These are phyloP conservation scores for Brasilioporus rufonigricans DNA, from an alignment of 768 basidiomycete genomes.

Conservation along the genomic window DNA sequence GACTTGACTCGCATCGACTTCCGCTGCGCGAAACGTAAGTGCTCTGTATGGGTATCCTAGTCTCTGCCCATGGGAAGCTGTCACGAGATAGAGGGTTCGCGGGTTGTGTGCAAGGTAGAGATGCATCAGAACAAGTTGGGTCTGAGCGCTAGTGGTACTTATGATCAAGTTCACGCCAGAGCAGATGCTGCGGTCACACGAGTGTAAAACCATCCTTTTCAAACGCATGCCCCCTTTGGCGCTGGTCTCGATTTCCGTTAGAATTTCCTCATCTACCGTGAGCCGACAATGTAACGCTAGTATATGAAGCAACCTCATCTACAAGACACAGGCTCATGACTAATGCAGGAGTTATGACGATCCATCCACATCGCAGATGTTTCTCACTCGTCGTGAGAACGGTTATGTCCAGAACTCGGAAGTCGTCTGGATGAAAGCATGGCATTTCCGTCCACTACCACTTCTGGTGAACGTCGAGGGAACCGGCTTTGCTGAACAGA, in stretches of 20 bases:
- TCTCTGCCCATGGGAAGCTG: conserved; percentile 63
- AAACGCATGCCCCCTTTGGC: too few relatives aligned
- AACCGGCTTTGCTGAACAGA: conserved; percentile 37
- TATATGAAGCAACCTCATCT: neutral
- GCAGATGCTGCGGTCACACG: neutral
- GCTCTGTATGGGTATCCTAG: conserved; percentile 58
- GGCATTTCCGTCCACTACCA: conserved; percentile 20
- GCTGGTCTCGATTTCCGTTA: neutral
- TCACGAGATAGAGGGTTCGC: conserved; percentile 70
- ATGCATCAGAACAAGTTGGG: conserved; percentile 48
- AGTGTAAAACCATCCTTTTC: too few relatives aligned
- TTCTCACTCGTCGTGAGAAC: conserved; percentile 14
- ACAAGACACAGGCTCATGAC: conserved; percentile 3
- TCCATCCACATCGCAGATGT: neutral
- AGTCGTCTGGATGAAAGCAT: conserved; percentile 18
- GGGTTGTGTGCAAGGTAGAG: conserved; percentile 69
- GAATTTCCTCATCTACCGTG: neutral
- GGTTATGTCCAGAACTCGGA: conserved; percentile 4
- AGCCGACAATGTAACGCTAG: neutral
- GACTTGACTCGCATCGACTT: conserved; percentile 53
- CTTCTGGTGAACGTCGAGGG: conserved; percentile 34
- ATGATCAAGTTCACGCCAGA: neutral
- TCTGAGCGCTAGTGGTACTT: neutral
- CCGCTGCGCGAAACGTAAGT: conserved; percentile 70
- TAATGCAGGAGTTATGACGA: neutral